Evolutionary conservation across 768 basidiomycete genomes (phyloP).

Genomic region (Peribolospora kevripleyi): DNA sequence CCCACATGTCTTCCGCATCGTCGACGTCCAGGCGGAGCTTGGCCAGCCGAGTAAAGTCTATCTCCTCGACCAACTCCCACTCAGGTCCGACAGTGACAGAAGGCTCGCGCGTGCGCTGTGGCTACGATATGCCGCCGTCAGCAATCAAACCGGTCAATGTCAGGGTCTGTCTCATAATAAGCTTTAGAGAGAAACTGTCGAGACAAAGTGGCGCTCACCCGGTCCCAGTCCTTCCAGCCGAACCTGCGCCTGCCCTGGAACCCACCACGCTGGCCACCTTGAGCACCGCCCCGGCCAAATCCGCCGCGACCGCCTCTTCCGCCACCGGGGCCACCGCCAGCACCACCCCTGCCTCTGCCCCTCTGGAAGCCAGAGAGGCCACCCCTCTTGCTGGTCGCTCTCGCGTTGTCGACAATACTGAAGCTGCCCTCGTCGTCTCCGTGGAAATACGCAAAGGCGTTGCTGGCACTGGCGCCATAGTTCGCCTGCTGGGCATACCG

Average conservation of each 20-base stretch:
- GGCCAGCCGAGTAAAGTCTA: conserved; percentile 74
- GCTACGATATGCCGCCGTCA: conserved; percentile 8
- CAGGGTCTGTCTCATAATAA: not conserved
- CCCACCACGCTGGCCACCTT: conserved; percentile 17
- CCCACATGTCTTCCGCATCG: conserved; percentile 73
- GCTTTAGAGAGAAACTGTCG: not conserved
- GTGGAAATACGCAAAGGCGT: conserved; percentile 78
- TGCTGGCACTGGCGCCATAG: conserved; percentile 23
- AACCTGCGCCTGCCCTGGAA: conserved; percentile 35
- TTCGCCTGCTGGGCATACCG: conserved; percentile 6
- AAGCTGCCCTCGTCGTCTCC: conserved; percentile 94
- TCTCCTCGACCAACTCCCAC: conserved; percentile 91
- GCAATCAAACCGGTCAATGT: not conserved
- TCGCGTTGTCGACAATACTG: conserved; percentile 71
- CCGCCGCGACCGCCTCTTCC: conserved; percentile 25
- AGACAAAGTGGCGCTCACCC: conserved; percentile 28
- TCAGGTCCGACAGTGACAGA: conserved; percentile 75
- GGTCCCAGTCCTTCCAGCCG: conserved; percentile 88
- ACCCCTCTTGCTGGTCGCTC: conserved; percentile 8
- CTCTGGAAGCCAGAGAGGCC: conserved; percentile 1
- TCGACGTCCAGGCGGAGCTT: conserved; percentile 82
- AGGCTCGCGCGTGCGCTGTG: conserved; percentile 70
- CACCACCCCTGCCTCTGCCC: conserved; percentile 25
- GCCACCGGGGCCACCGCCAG: conserved; percentile 25
- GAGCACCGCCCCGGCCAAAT: conserved; percentile 17